These are phyloP conservation scores for Mycena pura DNA, from an alignment of 768 basidiomycete species.

Conservation along the genomic window DNA sequence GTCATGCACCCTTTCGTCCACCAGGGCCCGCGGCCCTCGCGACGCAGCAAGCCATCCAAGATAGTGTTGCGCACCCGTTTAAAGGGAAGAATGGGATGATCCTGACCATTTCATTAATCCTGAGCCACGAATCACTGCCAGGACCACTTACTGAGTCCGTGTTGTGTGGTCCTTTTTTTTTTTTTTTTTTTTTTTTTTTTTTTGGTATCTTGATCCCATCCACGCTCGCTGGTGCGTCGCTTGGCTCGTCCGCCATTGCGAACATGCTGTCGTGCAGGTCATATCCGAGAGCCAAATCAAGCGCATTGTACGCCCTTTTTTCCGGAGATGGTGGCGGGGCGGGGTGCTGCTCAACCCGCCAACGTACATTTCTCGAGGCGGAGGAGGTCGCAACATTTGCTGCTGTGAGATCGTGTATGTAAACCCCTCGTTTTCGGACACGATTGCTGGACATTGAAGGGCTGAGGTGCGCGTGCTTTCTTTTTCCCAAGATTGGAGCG, in stretches of 20 bases:
- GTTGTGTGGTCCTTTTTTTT: not conserved
- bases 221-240: not conserved
- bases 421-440: not conserved
- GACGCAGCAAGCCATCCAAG: constrained; percentile 19
- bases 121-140: too few species aligned
- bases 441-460: not conserved
- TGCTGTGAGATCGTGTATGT: not conserved
- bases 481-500: too few species aligned
- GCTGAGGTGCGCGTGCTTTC: too few species aligned
- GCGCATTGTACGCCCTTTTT: not conserved
- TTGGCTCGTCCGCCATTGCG: not conserved
- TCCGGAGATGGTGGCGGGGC: not conserved
- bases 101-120: not conserved
- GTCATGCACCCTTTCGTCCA: constrained; percentile 15
- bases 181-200: too few species aligned
- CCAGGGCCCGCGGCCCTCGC: constrained; percentile 26
- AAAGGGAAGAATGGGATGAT: not conserved
- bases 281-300: constrained; percentile 1
- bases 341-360: not conserved
- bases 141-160: not conserved
- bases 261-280: not conserved
- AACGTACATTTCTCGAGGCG: not conserved
- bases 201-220: not conserved
- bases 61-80: constrained; percentile 5
- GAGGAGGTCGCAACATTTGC: not conserved